Conservation (phyloP, 306 rosid genomes). For the Acacia melanoxylon region DNA sequence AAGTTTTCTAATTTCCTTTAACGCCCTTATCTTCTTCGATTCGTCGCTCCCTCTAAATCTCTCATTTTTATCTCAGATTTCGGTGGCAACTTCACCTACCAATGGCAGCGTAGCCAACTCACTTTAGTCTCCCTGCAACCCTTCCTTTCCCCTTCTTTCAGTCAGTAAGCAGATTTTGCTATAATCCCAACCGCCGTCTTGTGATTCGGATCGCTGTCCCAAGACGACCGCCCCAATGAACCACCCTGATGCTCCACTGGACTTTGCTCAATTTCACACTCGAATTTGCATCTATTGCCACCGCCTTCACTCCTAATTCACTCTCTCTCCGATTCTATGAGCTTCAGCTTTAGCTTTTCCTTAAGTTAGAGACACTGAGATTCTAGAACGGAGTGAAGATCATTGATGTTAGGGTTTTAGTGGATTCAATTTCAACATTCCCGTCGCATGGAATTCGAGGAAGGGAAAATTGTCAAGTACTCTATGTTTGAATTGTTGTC, state of each 20-base stretch:
- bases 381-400: not conserved
- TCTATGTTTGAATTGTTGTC: not conserved
- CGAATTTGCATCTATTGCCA: not conserved
- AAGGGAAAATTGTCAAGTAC: constrained; percentile 65
- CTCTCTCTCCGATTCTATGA: not conserved
- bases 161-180: too few relatives aligned
- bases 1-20: too few relatives aligned
- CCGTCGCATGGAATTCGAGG: constrained; percentile 50
- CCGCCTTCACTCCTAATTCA: not conserved
- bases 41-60: too few relatives aligned
- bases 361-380: not conserved
- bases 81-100: too few relatives aligned
- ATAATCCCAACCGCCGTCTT: too few relatives aligned
- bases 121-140: too few relatives aligned
- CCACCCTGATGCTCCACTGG: not conserved
- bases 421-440: constrained; percentile 24
- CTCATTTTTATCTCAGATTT: too few relatives aligned
- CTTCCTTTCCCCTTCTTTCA: too few relatives aligned
- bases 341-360: not conserved
- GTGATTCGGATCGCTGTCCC: not conserved
- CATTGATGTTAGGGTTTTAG: constrained; percentile 26
- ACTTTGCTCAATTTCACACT: not conserved
- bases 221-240: not conserved
- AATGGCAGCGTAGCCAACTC: too few relatives aligned
- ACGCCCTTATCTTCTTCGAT: too few relatives aligned